These are phyloP conservation scores for Boletus reticulatus DNA, from an alignment of 768 basidiomycete species.

Conservation along the genomic window DNA sequence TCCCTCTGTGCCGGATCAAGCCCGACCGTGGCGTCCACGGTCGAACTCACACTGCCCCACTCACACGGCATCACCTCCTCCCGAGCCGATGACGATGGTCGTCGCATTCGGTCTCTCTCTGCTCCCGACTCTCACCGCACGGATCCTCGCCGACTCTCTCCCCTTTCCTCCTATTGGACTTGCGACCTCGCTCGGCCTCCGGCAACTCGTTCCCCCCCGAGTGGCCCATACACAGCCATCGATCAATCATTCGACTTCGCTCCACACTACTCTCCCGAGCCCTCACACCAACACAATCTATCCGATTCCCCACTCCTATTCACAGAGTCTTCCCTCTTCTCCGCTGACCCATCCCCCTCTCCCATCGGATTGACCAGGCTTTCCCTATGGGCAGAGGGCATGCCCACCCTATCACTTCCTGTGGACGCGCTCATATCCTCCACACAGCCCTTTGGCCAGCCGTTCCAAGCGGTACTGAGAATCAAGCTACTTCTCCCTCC, in stretches of 20 bases:
- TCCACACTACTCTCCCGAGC: conserved; percentile 25
- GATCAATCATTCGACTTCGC: conserved; percentile 16
- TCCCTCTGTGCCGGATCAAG: conserved; percentile 23
- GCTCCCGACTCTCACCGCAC: conserved; percentile 26
- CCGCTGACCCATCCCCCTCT: conserved; percentile 33
- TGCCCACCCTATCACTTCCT: conserved; percentile 60
- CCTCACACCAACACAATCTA: conserved; percentile 17
- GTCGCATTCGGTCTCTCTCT: conserved; percentile 32
- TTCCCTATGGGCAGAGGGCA: conserved; percentile 63
- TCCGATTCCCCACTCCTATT: conserved; percentile 32
- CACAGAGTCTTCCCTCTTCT: conserved; percentile 26
- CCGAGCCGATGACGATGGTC: conserved; percentile 27
- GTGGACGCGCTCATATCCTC: conserved; percentile 51
- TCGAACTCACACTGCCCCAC: conserved; percentile 27
- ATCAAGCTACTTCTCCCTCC: conserved; percentile 58
- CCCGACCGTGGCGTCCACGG: conserved; percentile 18
- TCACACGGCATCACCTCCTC: conserved; percentile 18
- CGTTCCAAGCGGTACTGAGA: conserved; percentile 48
- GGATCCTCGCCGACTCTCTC: conserved; percentile 34
- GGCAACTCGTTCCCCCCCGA: conserved; percentile 27
- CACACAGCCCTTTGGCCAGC: conserved; percentile 37
- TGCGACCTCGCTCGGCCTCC: conserved; percentile 24
- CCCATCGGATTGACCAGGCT: conserved; percentile 37
- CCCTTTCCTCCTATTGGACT: conserved; percentile 30
- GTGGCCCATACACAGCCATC: conserved; percentile 22